Evolutionary conservation across 2,329 filamentous ascomycete species (phyloP).

Genomic region (Tolypocladium inflatum): DNA sequence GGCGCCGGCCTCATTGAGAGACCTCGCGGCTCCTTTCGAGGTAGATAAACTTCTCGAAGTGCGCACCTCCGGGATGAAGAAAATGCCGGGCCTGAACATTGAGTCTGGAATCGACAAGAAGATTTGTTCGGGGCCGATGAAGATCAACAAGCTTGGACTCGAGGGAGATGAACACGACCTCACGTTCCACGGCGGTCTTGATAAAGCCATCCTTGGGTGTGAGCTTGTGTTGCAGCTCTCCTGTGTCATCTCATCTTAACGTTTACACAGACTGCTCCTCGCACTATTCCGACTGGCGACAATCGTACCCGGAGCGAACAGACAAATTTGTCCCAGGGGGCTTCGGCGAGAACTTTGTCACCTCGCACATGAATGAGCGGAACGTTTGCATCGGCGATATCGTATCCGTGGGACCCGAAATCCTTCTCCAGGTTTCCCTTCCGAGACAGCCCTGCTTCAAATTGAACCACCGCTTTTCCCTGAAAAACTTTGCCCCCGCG

Average conservation of each 20-base stretch:
- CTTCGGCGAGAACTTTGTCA: constrained; percentile 58
- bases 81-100: constrained; percentile 39
- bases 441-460: constrained; percentile 60
- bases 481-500: constrained; percentile 51
- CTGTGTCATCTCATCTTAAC: neutral
- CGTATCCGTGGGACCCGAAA: constrained; percentile 37
- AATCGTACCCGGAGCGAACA: constrained; percentile 40
- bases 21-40: constrained; percentile 32
- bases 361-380: constrained; percentile 47
- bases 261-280: constrained; percentile 41
- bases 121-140: constrained; percentile 30
- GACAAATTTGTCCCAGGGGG: constrained; percentile 45
- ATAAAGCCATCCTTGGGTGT: constrained; percentile 55
- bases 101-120: constrained; percentile 49
- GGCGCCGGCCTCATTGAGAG: constrained; percentile 1
- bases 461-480: constrained; percentile 56
- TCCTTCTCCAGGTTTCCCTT: constrained; percentile 48
- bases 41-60: constrained; percentile 45
- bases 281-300: constrained; percentile 47
- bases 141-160: constrained; percentile 39
- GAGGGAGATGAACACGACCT: constrained; percentile 52
- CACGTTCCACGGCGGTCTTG: constrained; percentile 50
- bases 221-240: constrained; percentile 10
- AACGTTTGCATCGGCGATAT: constrained; percentile 58
- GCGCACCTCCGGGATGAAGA: constrained; percentile 46